These are phyloP conservation scores for Tagetes erecta DNA, from an alignment of 129 eudicot genomes.

Conservation along the genomic window DNA sequence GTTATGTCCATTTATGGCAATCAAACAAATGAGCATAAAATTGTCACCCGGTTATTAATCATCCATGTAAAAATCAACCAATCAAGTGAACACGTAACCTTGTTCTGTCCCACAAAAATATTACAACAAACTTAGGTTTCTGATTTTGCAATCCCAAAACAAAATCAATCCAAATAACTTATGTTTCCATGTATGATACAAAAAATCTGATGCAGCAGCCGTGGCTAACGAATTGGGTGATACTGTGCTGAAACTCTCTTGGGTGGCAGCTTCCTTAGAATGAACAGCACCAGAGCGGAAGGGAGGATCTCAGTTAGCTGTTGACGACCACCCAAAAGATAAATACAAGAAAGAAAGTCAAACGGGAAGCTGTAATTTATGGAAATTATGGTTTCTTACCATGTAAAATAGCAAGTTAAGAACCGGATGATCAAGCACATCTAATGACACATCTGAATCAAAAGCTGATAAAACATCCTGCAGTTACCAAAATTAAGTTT, in stretches of 20 bases:
- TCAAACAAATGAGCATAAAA: not conserved
- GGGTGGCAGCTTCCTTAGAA: conserved; percentile 81
- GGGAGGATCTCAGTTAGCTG: conserved; percentile 93
- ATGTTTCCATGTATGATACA: conserved; percentile 22
- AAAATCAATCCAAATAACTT: conserved; percentile 24
- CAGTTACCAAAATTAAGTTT: not conserved
- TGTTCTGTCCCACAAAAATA: conserved; percentile 30
- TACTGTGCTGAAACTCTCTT: conserved; percentile 74
- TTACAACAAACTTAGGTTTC: conserved; percentile 22
- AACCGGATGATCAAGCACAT: conserved; percentile 75
- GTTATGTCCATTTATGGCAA: not conserved
- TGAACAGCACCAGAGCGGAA: conserved; percentile 79
- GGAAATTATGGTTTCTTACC: conserved; percentile 43
- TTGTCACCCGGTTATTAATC: not conserved
- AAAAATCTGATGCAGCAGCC: conserved; percentile 1
- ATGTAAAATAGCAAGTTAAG: conserved; percentile 70
- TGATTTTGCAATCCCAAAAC: conserved; percentile 10
- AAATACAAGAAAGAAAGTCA: not conserved
- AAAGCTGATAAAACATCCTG: conserved; percentile 83
- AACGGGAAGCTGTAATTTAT: not conserved
- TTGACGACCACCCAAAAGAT: conserved; percentile 8
- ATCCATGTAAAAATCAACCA: conserved; percentile 18
- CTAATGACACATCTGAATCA: conserved; percentile 70
- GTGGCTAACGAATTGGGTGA: conserved; percentile 61
- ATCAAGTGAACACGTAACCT: conserved; percentile 14